Percentiles rank a stretch among this genome's conserved stretches.
phyloP scores from a whole-genome alignment of 2,329 filamentous ascomycete genomes.

The Alternaria conjuncta region DNA sequence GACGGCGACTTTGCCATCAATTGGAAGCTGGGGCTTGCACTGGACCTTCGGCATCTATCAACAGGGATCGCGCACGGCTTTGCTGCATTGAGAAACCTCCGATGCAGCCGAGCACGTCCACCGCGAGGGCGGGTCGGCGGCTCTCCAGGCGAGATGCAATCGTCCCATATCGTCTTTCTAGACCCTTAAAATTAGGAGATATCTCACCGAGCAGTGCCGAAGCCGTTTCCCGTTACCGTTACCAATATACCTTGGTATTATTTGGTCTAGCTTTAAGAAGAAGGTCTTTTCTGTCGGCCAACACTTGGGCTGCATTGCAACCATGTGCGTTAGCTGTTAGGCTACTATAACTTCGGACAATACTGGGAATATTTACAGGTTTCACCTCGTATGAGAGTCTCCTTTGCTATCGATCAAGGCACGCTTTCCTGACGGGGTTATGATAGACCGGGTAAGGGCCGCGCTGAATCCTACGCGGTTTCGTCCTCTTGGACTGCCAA shows the following conservation, averaged over 20 bases:
- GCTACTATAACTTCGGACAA: background rate
- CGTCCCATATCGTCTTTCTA: background rate
- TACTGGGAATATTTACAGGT: background rate
- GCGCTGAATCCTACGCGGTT: background rate
- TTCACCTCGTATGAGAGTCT: background rate
- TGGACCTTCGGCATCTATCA: background rate
- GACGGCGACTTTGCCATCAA: background rate
- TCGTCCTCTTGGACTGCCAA: background rate
- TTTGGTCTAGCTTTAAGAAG: background rate
- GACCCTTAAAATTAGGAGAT: background rate
- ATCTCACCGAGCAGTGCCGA: background rate
- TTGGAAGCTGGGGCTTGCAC: background rate
- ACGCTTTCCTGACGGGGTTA: background rate
- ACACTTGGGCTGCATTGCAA: background rate
- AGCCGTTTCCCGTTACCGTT: background rate
- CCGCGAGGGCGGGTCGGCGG: conserved; percentile 4
- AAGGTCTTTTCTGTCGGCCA: background rate
- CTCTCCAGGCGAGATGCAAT: conserved; percentile 2
- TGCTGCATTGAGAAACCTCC: background rate
- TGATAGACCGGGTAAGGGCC: background rate
- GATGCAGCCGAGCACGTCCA: background rate
- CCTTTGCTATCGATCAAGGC: background rate
- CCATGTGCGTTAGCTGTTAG: background rate
- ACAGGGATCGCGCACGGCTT: background rate
- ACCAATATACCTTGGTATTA: background rate